phyloP scores from a whole-genome alignment of 768 basidiomycete species.

The Coprinopsis cinerea region DNA sequence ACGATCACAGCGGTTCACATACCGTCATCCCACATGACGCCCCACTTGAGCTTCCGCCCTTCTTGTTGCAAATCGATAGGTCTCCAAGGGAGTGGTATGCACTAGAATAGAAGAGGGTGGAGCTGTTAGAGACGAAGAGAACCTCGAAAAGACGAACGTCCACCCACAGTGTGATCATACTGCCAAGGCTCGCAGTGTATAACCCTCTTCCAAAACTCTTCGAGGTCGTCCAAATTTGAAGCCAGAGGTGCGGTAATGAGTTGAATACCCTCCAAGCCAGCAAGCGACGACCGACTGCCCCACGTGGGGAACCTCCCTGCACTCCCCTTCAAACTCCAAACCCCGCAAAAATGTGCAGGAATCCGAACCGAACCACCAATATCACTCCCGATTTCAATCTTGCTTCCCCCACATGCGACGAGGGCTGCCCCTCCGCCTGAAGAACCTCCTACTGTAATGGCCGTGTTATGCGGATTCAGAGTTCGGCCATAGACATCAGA shows the following conservation, averaged over 20 bases:
- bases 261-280: conserved; percentile 54
- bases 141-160: conserved; percentile 13
- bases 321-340: conserved; percentile 61
- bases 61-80: conserved; percentile 40
- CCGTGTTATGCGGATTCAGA: conserved; percentile 54
- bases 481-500: conserved; percentile 62
- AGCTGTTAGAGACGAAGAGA: conserved; percentile 19
- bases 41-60: conserved; percentile 53
- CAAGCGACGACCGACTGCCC: conserved; percentile 40
- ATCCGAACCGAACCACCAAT: conserved; percentile 68
- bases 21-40: conserved; percentile 62
- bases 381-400: conserved; percentile 69
- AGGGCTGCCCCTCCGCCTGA: conserved; percentile 68
- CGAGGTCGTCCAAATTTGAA: conserved; percentile 52
- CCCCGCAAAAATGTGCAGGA: conserved; percentile 69
- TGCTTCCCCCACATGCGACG: conserved; percentile 56
- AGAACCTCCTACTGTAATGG: conserved; percentile 54
- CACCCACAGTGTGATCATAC: conserved; percentile 52
- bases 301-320: conserved; percentile 49
- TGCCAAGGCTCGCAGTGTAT: conserved; percentile 59
- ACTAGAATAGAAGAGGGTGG: conserved; percentile 32
- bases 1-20: conserved; percentile 8
- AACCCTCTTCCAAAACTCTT: conserved; percentile 60
- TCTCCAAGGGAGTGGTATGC: conserved; percentile 45
- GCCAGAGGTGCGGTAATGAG: conserved; percentile 57